A percentile compares a stretch with the other conserved stretches of the same genome.
Conservation (phyloP, 257 asterid genomes). For the Thymus mandschuricus region DNA sequence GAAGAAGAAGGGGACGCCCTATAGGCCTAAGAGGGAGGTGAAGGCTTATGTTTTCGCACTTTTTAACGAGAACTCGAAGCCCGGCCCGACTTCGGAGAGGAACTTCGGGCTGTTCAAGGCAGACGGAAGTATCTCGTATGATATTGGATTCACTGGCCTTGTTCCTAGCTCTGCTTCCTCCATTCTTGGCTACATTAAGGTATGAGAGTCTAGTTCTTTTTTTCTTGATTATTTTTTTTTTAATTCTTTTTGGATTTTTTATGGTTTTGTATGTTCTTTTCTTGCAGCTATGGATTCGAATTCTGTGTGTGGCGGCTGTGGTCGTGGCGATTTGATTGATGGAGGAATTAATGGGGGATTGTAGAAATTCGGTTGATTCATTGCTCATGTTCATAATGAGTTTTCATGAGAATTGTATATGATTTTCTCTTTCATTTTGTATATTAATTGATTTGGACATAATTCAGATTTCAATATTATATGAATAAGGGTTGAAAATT, state of each 20-base stretch:
- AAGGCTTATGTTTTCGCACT: conserved; percentile 79
- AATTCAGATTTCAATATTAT: not conserved
- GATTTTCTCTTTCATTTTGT: not conserved
- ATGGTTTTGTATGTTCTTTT: not conserved
- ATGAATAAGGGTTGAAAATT: not conserved
- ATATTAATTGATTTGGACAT: not conserved
- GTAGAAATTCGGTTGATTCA: conserved; percentile 1
- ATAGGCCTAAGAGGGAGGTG: conserved; percentile 54
- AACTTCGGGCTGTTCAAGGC: conserved; percentile 81
- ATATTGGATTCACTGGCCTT: conserved; percentile 74
- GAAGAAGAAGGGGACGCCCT: conserved; percentile 78
- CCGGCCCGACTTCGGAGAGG: conserved; percentile 87
- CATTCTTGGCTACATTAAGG: conserved; percentile 47
- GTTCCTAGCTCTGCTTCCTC: conserved; percentile 55
- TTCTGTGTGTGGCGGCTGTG: conserved; percentile 31
- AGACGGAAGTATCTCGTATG: conserved; percentile 74
- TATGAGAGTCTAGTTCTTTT: conserved; percentile 10
- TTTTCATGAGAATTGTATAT: conserved; percentile 9
- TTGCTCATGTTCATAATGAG: conserved; percentile 12
- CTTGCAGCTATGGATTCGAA: conserved; percentile 28
- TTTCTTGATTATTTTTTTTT: not conserved
- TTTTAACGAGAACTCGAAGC: conserved; percentile 74
- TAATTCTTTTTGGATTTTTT: not conserved
- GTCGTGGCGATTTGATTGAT: conserved; percentile 31
- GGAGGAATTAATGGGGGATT: not conserved